These are phyloP conservation scores for Aurantiochytrium sp. DNA, from an alignment of 108 stramenopile species.

Conservation along the genomic window DNA sequence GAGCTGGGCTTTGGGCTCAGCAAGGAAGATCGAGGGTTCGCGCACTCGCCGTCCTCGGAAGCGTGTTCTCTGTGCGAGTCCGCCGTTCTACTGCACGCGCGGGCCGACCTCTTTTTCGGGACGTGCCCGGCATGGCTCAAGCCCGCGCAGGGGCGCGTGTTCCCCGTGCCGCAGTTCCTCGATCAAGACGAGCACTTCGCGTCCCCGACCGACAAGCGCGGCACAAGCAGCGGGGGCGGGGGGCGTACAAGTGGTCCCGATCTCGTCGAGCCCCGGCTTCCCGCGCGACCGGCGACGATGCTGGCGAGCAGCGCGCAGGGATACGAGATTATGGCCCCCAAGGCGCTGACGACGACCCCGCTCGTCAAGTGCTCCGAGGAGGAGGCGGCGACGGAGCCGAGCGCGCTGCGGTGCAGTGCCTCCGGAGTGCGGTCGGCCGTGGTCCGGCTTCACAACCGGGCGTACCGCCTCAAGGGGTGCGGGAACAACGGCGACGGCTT, in stretches of 20 bases:
- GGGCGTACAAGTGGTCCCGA: no score
- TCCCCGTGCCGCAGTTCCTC: neutral
- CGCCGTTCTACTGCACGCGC: neutral
- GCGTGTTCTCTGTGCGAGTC: neutral
- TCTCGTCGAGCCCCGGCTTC: neutral
- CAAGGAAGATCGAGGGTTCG: neutral
- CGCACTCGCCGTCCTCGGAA: neutral
- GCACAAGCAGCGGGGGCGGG: no score
- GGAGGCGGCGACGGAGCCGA: neutral
- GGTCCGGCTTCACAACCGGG: neutral
- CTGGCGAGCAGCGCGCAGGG: neutral
- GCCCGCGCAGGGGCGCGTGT: neutral
- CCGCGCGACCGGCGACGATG: neutral
- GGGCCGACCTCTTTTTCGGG: neutral
- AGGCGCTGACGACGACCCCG: neutral
- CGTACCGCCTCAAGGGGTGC: neutral
- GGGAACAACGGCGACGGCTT: neutral
- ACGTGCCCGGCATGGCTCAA: neutral
- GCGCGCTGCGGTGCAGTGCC: neutral
- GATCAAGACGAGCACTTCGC: no score
- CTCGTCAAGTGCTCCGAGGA: neutral
- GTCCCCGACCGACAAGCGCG: no score
- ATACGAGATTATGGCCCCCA: neutral
- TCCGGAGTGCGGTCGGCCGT: neutral
- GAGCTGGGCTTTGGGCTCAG: neutral